Percentiles rank a stretch among this genome's conserved stretches.
Evolutionary conservation across 129 eudicot genomes (phyloP).

Genomic region (Chrysanthemum seticuspe): DNA sequence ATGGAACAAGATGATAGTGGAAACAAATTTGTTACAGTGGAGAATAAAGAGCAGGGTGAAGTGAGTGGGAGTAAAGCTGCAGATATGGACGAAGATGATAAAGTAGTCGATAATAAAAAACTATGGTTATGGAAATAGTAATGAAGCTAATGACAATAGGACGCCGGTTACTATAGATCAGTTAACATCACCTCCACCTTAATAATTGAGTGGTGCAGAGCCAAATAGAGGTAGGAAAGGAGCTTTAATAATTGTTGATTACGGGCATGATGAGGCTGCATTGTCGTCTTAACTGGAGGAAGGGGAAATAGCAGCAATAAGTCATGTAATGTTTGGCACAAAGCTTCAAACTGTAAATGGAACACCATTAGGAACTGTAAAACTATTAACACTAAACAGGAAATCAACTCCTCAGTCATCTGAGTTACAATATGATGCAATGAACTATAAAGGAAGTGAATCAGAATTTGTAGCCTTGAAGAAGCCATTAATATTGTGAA

Average conservation of each 20-base stretch:
- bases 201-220: conserved; percentile 12
- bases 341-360: conserved; percentile 54
- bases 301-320: conserved; percentile 65
- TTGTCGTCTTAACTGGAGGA: conserved; percentile 91
- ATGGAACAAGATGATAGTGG: too few species aligned
- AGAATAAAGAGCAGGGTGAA: too few species aligned
- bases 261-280: conserved; percentile 74
- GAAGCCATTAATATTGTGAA: conserved; percentile 36
- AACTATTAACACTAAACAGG: conserved; percentile 37
- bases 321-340: conserved; percentile 49
- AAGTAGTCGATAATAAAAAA: too few species aligned
- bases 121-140: too few species aligned
- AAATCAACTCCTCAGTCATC: conserved; percentile 52
- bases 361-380: conserved; percentile 43
- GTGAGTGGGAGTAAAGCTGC: too few species aligned
- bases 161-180: too few species aligned
- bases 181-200: conserved; percentile 31
- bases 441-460: conserved; percentile 43
- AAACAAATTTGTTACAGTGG: too few species aligned
- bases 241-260: conserved; percentile 67
- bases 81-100: too few species aligned
- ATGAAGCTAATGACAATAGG: too few species aligned
- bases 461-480: conserved; percentile 37
- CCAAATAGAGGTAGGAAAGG: conserved; percentile 33
- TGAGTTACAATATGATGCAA: conserved; percentile 44